Percentiles rank a stretch among this genome's conserved stretches.
phyloP scores from a whole-genome alignment of 2,329 filamentous ascomycete species.

The Colletotrichum aenigma region DNA sequence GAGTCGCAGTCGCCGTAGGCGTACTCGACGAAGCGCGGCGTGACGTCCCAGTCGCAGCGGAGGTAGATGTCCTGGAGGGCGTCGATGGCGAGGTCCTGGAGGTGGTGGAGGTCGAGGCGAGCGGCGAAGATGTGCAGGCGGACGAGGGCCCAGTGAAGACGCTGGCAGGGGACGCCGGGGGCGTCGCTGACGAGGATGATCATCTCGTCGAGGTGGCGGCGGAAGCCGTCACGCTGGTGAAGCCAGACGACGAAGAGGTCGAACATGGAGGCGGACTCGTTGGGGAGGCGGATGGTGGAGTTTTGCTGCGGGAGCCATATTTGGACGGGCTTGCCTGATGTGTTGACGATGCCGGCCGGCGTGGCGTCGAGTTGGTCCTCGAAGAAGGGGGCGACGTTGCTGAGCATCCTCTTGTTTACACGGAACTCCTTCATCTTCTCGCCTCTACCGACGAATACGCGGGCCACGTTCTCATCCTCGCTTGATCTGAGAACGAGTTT shows the following conservation, averaged over 20 bases:
- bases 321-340: slow-evolving; percentile 30
- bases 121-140: slow-evolving; percentile 63
- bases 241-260: slow-evolving; percentile 59
- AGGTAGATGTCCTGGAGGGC: slow-evolving; percentile 64
- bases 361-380: slow-evolving; percentile 45
- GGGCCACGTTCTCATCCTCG: slow-evolving; percentile 26
- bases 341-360: slow-evolving; percentile 23
- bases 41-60: slow-evolving; percentile 62
- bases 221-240: slow-evolving; percentile 44
- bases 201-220: slow-evolving; percentile 45
- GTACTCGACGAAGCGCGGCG: slow-evolving; percentile 52
- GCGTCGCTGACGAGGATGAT: slow-evolving; percentile 29
- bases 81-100: slow-evolving; percentile 64
- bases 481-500: background rate
- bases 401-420: slow-evolving; percentile 50
- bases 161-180: slow-evolving; percentile 26
- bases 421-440: slow-evolving; percentile 39
- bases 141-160: slow-evolving; percentile 58
- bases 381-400: slow-evolving; percentile 53
- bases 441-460: slow-evolving; percentile 46
- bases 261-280: slow-evolving; percentile 57
- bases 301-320: slow-evolving; percentile 36
- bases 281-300: slow-evolving; percentile 39
- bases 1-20: slow-evolving; percentile 60
- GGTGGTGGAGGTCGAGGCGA: slow-evolving; percentile 48